These are phyloP conservation scores for Raphidocelis subcapitata DNA, from an alignment of 139 green algal species.

Conservation along the genomic window DNA sequence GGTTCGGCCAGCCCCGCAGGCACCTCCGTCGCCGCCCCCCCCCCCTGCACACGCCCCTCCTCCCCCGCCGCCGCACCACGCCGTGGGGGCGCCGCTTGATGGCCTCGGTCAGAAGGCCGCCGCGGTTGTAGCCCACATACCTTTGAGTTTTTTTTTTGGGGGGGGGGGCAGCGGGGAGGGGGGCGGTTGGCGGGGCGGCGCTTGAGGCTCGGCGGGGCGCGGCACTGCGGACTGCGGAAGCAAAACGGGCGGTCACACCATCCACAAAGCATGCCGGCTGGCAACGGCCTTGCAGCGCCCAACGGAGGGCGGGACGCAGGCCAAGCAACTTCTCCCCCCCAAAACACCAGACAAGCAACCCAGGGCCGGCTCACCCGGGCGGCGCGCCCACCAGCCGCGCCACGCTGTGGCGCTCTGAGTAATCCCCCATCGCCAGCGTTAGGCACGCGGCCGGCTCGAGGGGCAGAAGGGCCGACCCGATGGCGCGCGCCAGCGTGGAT, in stretches of 20 bases:
- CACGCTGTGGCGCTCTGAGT: constrained; percentile 68
- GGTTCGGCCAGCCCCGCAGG: too few relatives aligned
- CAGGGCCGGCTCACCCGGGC: constrained; percentile 78
- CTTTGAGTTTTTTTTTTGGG: neutral
- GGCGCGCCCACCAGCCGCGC: constrained; percentile 80
- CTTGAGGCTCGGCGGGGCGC: neutral
- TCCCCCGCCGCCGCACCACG: constrained; percentile 10
- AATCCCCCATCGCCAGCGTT: constrained; percentile 57
- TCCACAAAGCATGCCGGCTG: neutral
- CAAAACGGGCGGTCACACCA: neutral
- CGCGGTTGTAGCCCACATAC: constrained; percentile 30
- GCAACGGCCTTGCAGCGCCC: too few relatives aligned
- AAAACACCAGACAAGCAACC: too few relatives aligned
- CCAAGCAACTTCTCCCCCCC: too few relatives aligned
- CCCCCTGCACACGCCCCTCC: too few relatives aligned
- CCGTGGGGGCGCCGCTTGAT: constrained; percentile 36
- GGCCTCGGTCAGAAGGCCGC: constrained; percentile 40
- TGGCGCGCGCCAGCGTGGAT: constrained; percentile 61
- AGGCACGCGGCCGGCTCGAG: constrained; percentile 43
- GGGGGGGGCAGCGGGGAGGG: too few relatives aligned
- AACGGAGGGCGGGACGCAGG: too few relatives aligned
- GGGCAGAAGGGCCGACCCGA: constrained; percentile 34
- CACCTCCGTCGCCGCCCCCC: too few relatives aligned
- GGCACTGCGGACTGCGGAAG: neutral
- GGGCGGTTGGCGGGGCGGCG: too few relatives aligned